phyloP scores from a whole-genome alignment of 2,329 filamentous ascomycete genomes.

The Knufia fluminis region DNA sequence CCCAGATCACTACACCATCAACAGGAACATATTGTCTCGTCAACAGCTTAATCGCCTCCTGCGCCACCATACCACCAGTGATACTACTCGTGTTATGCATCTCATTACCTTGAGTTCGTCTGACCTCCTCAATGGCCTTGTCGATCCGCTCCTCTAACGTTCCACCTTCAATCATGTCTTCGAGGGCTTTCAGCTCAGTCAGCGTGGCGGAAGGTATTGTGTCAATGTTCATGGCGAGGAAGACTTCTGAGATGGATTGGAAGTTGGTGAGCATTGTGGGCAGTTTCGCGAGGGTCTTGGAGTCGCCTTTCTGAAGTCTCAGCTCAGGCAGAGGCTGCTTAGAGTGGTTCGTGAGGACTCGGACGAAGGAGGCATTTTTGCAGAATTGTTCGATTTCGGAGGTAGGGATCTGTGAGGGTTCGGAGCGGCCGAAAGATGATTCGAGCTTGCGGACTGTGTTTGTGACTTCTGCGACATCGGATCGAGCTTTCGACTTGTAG shows the following conservation, averaged over 20 bases:
- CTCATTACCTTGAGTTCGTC: slow-evolving; percentile 71
- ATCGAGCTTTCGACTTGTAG: slow-evolving; percentile 79
- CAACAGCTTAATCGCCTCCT: slow-evolving; percentile 80
- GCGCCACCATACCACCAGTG: slow-evolving; percentile 86
- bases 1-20: slow-evolving; percentile 55
- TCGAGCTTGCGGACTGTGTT: slow-evolving; percentile 51
- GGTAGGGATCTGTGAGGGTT: slow-evolving; percentile 44
- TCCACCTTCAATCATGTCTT: slow-evolving; percentile 33
- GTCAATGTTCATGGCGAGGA: slow-evolving; percentile 50
- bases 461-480: slow-evolving; percentile 68
- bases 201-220: slow-evolving; percentile 27
- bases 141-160: slow-evolving; percentile 33
- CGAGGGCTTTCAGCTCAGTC: slow-evolving; percentile 28
- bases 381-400: slow-evolving; percentile 84
- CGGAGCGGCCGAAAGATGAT: slow-evolving; percentile 35
- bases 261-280: slow-evolving; percentile 33
- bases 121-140: slow-evolving; percentile 56
- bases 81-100: slow-evolving; percentile 86
- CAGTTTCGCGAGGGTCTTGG: slow-evolving; percentile 13
- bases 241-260: slow-evolving; percentile 57
- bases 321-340: slow-evolving; percentile 25
- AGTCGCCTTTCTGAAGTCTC: slow-evolving; percentile 13
- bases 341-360: slow-evolving; percentile 62
- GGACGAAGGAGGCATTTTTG: slow-evolving; percentile 89
- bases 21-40: slow-evolving; percentile 59